A percentile compares a stretch with the other conserved stretches of the same genome.
Conservation (phyloP, 2,329 filamentous ascomycete genomes). For the Aspergillus phoenicis region DNA sequence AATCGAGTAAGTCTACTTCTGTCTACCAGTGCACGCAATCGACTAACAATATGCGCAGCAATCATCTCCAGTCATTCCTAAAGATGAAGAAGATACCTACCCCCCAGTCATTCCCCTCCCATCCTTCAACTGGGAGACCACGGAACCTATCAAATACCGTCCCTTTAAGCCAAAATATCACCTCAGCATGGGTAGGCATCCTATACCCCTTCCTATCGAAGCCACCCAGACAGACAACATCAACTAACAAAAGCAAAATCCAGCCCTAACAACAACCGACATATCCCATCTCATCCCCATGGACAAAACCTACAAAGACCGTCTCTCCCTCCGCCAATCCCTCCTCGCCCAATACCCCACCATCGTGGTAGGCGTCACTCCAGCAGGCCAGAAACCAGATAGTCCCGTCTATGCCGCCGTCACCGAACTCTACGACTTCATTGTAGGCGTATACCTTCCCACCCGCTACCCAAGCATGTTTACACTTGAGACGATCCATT, state of each 20-base stretch:
- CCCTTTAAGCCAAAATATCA: slow-evolving; percentile 65
- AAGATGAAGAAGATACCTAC: slow-evolving; percentile 20
- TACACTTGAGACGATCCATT: slow-evolving; percentile 29
- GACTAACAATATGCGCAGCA: neutral
- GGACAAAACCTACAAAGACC: slow-evolving; percentile 60
- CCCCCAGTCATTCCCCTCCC: slow-evolving; percentile 45
- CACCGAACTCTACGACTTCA: slow-evolving; percentile 59
- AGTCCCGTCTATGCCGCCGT: slow-evolving; percentile 49
- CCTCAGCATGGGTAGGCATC: slow-evolving; percentile 61
- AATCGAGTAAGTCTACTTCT: neutral
- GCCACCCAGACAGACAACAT: neutral
- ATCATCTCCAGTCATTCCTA: neutral
- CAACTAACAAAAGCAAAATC: slow-evolving; percentile 10
- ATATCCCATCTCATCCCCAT: slow-evolving; percentile 60
- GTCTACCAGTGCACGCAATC: neutral
- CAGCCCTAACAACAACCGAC: slow-evolving; percentile 57
- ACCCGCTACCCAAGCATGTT: slow-evolving; percentile 60
- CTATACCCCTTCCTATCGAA: neutral
- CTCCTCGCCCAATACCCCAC: slow-evolving; percentile 50
- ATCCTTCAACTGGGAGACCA: slow-evolving; percentile 55
- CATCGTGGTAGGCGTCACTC: slow-evolving; percentile 44
- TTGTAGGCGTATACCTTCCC: slow-evolving; percentile 59
- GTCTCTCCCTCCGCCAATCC: slow-evolving; percentile 53
- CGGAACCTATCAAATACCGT: slow-evolving; percentile 56
- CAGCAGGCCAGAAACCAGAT: slow-evolving; percentile 38